Percentiles rank a stretch among this genome's conserved stretches.
Evolutionary conservation across 768 basidiomycete species (phyloP).

Genomic region (Lentinula guzmanii): DNA sequence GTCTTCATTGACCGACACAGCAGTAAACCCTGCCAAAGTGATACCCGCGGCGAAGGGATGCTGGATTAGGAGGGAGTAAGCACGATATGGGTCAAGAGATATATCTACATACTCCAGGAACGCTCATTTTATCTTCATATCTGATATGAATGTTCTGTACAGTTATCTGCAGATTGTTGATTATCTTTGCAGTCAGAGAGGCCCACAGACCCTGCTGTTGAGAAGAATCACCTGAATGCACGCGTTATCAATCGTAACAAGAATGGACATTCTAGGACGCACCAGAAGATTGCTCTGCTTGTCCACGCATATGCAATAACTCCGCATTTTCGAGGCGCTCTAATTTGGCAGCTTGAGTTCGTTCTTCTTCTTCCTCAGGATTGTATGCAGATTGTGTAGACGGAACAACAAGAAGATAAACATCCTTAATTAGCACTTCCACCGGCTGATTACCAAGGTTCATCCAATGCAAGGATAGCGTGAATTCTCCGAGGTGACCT

Average conservation of each 20-base stretch:
- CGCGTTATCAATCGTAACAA: background rate
- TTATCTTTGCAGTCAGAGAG: conserved; percentile 80
- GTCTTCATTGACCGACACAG: conserved; percentile 79
- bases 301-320: conserved; percentile 60
- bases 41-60: conserved; percentile 93
- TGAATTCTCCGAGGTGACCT: conserved; percentile 86
- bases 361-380: conserved; percentile 77
- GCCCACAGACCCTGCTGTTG: conserved; percentile 82
- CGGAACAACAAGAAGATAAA: conserved; percentile 90
- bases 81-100: background rate
- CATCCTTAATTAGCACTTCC: conserved; percentile 87
- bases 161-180: conserved; percentile 95
- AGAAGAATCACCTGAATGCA: conserved; percentile 38
- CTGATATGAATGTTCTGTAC: conserved; percentile 94
- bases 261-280: conserved; percentile 8
- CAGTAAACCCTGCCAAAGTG: conserved; percentile 83
- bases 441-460: conserved; percentile 87
- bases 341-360: conserved; percentile 79
- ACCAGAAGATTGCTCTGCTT: conserved; percentile 48
- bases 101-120: conserved; percentile 70
- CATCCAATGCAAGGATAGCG: conserved; percentile 83
- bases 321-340: conserved; percentile 90
- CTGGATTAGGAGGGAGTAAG: conserved; percentile 28
- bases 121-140: conserved; percentile 93
- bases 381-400: conserved; percentile 62